Evolutionary conservation across 345 rosid species (phyloP), one percentile per base, ranked within the genome.

Genomic region (Linum usitatissimum): DNA sequence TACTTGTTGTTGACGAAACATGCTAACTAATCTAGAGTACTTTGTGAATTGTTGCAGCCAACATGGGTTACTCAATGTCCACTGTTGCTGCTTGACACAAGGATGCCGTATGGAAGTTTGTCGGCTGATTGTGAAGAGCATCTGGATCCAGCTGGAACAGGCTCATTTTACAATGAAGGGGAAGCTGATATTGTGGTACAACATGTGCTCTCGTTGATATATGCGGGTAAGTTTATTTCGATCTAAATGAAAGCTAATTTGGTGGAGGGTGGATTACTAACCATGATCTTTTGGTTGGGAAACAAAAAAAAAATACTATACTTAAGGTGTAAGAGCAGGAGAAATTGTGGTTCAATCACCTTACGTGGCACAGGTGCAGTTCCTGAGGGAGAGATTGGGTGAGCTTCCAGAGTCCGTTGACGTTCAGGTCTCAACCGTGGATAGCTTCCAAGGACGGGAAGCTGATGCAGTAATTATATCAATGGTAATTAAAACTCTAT

Each of bases 381-480:
- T 84, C 62, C 73, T 89, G 70, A 84, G 93, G 75, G 93, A 92
- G 54, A 84, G 91, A 75, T 86, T 92, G 40, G 86, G 85, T 63
- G 95, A 89, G 71, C 70, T 78, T 66, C 93, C 95, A 51, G 88
- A 77, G 70, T 85, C 93, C 62, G 83, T 65, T 53, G 95, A 95
- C 38, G 84, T 92, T 53, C 96, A 92, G 80, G 95, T 89, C 69
- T 87, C 95, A 70, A 92, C 97, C 49, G 85, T 92, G 15, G 98
- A 92, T 68, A 92, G 96, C 78, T 92, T 89, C 75, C 97, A 92
- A 79, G 98, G 98, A 0, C 84, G 98, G 12, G 97, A 87, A 57
- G 96, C 96, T 71, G 98, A 92, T 81, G 97, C 95, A 54, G 95
- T 87, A 30, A 85, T 92, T 57, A 89, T 92, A 74, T 92, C 96